These are phyloP conservation scores for Aspergillus diversus DNA, from an alignment of 495 filamentous ascomycete species.

Conservation along the genomic window DNA sequence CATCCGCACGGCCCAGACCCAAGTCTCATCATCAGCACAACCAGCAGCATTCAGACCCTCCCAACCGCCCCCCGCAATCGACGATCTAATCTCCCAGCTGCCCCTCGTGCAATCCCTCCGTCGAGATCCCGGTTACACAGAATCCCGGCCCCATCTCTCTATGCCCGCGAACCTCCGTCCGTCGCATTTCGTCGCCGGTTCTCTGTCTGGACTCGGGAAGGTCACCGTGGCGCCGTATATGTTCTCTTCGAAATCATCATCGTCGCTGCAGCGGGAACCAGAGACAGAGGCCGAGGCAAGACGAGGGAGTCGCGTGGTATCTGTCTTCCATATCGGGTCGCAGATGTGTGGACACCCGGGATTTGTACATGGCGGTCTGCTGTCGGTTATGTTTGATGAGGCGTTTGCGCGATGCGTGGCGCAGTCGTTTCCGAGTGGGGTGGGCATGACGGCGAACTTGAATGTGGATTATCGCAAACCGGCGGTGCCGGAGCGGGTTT, in stretches of 20 bases:
- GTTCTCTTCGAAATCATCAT: slow-evolving; percentile 35
- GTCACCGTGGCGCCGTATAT: slow-evolving; percentile 78
- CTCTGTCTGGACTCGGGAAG: slow-evolving; percentile 67
- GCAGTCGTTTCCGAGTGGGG: slow-evolving; percentile 40
- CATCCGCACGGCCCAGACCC: slow-evolving; percentile 19
- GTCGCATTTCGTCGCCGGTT: slow-evolving; percentile 44
- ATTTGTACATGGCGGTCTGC: slow-evolving; percentile 45
- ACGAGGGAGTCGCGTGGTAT: slow-evolving; percentile 29
- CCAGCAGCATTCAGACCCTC: slow-evolving; percentile 2
- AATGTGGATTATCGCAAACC: slow-evolving; percentile 65
- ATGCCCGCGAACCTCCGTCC: slow-evolving; percentile 36
- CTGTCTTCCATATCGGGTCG: slow-evolving; percentile 42
- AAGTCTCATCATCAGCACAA: slow-evolving; percentile 17
- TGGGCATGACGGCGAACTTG: slow-evolving; percentile 66
- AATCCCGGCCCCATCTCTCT: slow-evolving; percentile 67
- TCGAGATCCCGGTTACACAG: slow-evolving; percentile 61
- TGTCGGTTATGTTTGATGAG: slow-evolving; percentile 46
- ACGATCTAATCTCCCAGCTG: slow-evolving; percentile 71
- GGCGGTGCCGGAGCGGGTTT: slow-evolving; percentile 63
- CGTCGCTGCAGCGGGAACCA: slow-evolving; percentile 10
- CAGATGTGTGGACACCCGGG: slow-evolving; percentile 46
- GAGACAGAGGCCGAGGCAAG: slow-evolving; percentile 35
- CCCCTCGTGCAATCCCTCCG: slow-evolving; percentile 71
- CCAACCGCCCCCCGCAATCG: slow-evolving; percentile 24
- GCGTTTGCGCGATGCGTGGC: slow-evolving; percentile 47